Base-by-base conservation (phyloP, 2,329 filamentous ascomycete species). In the Amauroascus niger region DNA sequence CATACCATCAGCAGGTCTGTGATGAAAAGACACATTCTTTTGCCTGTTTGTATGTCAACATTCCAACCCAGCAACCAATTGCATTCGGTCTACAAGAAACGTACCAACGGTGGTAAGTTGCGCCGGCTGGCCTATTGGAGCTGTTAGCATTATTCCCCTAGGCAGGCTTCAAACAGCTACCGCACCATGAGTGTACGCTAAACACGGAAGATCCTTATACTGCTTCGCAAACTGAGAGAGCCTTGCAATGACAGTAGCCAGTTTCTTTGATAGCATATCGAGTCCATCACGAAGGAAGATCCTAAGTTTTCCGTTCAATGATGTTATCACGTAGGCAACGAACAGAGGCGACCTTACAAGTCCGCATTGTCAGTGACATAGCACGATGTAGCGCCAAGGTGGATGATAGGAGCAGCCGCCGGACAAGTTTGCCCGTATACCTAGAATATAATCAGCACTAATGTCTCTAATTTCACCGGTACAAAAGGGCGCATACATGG, bases 351-450 rank as follows among this genome's bases (percentile, higher is more conserved):
- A 20, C 11, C 49, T 51, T 24, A 51, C 40, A 67, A 57, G 58
- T 57, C 56, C 51, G 50, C 30, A 45, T 57, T 58, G 26, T 58
- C 56, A 9, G 52, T 50, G 46, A 45, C 39, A 44, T 53, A 59
- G 49, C 55, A 59, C 33, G 44, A 57, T 9, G 79, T 85, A 52
- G 81, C 82, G 60, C 84, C 85, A 68, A 79, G 82, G 68, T 95
- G 89, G 56, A 95, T 91, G 61, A 93, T 86, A 32, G 87, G 87
- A 13, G 86, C 87, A 8, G 88, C 88, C 32, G 80, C 84, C 0
- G 87, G 87, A 2, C 86, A 86, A 56, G 78, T 82, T 60, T 78
- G 71, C 2, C 86, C 88, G 67, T 84, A 91, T 13, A 52, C 50
- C 50, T 46, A 22, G n/a, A 13, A 46, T 5, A n/a, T 6, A 2